Evolutionary conservation across 78 protist species (phyloP).

Genomic region (slime mould (Dictyostelium discoideum)): DNA sequence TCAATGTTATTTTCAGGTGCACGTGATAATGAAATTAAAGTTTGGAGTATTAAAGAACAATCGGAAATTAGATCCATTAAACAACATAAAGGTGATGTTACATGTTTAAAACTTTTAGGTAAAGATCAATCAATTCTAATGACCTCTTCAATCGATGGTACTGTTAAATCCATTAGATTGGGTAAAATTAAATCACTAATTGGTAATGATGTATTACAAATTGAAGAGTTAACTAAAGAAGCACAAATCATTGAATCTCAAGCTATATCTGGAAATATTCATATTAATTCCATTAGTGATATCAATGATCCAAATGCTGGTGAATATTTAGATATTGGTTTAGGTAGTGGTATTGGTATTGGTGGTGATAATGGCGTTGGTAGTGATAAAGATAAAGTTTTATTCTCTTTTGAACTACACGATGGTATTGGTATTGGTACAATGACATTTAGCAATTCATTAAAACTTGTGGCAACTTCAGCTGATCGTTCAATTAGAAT

Average conservation of each 20-base stretch:
- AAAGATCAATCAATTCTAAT: neutral
- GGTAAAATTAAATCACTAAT: neutral
- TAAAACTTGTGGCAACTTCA: neutral
- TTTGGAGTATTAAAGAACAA: neutral
- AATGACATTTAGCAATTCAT: neutral
- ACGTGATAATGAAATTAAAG: slow-evolving; percentile 33
- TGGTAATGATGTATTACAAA: neutral
- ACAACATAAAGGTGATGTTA: slow-evolving; percentile 9
- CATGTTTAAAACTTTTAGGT: neutral
- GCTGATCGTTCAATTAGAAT: slow-evolving; percentile 15
- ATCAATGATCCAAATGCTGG: neutral
- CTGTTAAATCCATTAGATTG: neutral
- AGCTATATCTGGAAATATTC: neutral
- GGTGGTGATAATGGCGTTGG: neutral
- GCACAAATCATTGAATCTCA: neutral
- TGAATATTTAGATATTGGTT: neutral
- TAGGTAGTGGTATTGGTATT: neutral
- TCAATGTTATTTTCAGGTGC: slow-evolving; percentile 7
- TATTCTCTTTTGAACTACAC: neutral
- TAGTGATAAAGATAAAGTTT: neutral
- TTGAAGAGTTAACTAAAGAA: slow-evolving; percentile 6
- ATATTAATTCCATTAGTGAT: neutral
- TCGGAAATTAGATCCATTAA: neutral
- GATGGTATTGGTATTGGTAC: neutral
- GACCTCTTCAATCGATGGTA: slow-evolving; percentile 9